A percentile compares a stretch with the other conserved stretches of the same genome.
phyloP scores from a whole-genome alignment of 1,139 yeast genomes.

The Martiniozyma asiatica region DNA sequence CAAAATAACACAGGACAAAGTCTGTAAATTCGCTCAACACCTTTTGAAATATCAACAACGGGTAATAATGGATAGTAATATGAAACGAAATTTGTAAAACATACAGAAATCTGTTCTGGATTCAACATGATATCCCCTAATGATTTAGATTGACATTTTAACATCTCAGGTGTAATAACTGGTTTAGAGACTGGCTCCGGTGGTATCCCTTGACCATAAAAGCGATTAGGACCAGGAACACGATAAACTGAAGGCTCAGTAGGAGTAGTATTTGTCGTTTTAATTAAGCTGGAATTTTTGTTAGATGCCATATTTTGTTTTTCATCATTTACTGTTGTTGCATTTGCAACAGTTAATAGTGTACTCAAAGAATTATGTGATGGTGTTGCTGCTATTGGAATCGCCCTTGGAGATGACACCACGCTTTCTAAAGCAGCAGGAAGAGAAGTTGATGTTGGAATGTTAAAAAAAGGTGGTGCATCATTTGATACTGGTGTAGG shows the following conservation, averaged over 20 bases:
- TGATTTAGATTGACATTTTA: constrained; percentile 48
- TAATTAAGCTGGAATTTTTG: too few species aligned
- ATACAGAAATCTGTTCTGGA: constrained; percentile 47
- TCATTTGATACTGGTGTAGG: too few species aligned
- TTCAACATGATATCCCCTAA: constrained; percentile 54
- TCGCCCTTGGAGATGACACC: neutral
- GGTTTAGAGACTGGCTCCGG: constrained; percentile 15
- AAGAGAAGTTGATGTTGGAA: too few species aligned
- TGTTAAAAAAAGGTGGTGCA: too few species aligned
- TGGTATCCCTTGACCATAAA: constrained; percentile 11
- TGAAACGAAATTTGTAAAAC: constrained; percentile 59
- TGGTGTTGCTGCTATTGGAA: neutral
- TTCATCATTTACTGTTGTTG: too few species aligned
- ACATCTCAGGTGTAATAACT: constrained; percentile 6
- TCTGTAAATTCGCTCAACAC: constrained; percentile 69
- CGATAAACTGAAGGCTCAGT: constrained; percentile 13
- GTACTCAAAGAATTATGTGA: constrained; percentile 6
- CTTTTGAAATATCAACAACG: constrained; percentile 67
- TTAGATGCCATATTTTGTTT: neutral
- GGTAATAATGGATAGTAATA: constrained; percentile 80
- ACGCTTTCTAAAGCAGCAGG: too few species aligned
- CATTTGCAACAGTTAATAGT: constrained; percentile 10
- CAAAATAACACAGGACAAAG: constrained; percentile 85
- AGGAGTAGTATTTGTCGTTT: neutral
- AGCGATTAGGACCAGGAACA: constrained; percentile 7